phyloP scores from a whole-genome alignment of 805 yeast genomes.

The Suhomyces emberorum region DNA sequence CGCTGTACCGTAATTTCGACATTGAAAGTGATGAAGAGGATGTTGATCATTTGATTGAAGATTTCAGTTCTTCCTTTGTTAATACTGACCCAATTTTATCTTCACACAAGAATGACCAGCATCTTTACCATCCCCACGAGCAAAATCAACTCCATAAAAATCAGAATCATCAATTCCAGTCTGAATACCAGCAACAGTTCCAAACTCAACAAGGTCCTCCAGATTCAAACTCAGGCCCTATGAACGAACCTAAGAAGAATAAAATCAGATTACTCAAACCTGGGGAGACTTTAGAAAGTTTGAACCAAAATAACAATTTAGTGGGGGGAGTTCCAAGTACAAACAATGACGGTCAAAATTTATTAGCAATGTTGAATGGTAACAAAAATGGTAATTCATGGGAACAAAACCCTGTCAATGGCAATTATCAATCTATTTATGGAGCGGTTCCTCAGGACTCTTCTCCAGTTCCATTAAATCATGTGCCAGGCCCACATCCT shows the following conservation, averaged over 20 bases:
- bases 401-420: conserved; percentile 4
- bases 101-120: too few relatives aligned
- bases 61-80: conserved; percentile 2
- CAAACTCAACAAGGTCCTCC: too few relatives aligned
- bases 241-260: conserved; percentile 13
- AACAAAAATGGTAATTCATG: conserved; percentile 4
- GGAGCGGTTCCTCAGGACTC: conserved; percentile 4
- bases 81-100: not conserved
- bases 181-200: conserved; percentile 6
- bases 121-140: not conserved
- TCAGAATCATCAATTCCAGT: not conserved
- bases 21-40: conserved; percentile 38
- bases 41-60: conserved; percentile 12
- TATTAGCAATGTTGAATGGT: conserved; percentile 21
- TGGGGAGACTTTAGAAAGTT: conserved; percentile 21
- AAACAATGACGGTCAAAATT: conserved; percentile 18
- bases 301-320: not conserved
- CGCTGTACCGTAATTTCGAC: conserved; percentile 22
- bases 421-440: conserved; percentile 14
- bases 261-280: conserved; percentile 26
- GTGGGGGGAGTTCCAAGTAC: not conserved
- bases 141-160: too few relatives aligned
- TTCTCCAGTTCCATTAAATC: not conserved
- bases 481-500: conserved; percentile 1
- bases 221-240: too few relatives aligned